phyloP scores from a whole-genome alignment of 1,139 yeast species.

The Diutina siamensis region DNA sequence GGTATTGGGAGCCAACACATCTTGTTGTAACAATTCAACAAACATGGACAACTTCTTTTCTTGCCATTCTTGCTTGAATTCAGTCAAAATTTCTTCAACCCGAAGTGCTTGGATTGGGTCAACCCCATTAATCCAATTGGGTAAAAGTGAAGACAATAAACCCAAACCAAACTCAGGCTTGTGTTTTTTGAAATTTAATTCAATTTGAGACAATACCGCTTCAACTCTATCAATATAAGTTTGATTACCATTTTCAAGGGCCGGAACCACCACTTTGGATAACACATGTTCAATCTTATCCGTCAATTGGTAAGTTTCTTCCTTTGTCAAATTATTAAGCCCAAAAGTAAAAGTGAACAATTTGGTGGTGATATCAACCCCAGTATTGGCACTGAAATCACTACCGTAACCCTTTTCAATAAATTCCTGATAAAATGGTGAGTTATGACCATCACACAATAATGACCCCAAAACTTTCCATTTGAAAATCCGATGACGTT shows the following conservation, averaged over 20 bases:
- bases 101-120: slow-evolving; percentile 60
- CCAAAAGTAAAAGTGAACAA: slow-evolving; percentile 77
- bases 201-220: slow-evolving; percentile 83
- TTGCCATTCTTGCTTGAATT: slow-evolving; percentile 50
- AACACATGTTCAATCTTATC: slow-evolving; percentile 33
- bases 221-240: slow-evolving; percentile 48
- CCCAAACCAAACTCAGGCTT: slow-evolving; percentile 87
- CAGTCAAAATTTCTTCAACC: slow-evolving; percentile 47
- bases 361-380: slow-evolving; percentile 76
- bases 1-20: slow-evolving; percentile 30
- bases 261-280: slow-evolving; percentile 23
- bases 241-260: slow-evolving; percentile 17
- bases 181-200: slow-evolving; percentile 71
- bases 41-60: slow-evolving; percentile 47
- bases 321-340: slow-evolving; percentile 56
- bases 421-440: slow-evolving; percentile 75
- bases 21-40: slow-evolving; percentile 41
- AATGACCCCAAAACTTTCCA: slow-evolving; percentile 64
- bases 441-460: slow-evolving; percentile 83
- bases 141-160: slow-evolving; percentile 58
- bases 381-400: slow-evolving; percentile 82
- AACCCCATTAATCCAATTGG: slow-evolving; percentile 73
- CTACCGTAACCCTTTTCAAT: slow-evolving; percentile 80
- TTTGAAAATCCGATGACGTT: slow-evolving; percentile 53
- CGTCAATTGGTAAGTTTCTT: slow-evolving; percentile 36